phyloP scores from a whole-genome alignment of 2,329 filamentous ascomycete genomes.

The Davidsoniella neocaledoniae region DNA sequence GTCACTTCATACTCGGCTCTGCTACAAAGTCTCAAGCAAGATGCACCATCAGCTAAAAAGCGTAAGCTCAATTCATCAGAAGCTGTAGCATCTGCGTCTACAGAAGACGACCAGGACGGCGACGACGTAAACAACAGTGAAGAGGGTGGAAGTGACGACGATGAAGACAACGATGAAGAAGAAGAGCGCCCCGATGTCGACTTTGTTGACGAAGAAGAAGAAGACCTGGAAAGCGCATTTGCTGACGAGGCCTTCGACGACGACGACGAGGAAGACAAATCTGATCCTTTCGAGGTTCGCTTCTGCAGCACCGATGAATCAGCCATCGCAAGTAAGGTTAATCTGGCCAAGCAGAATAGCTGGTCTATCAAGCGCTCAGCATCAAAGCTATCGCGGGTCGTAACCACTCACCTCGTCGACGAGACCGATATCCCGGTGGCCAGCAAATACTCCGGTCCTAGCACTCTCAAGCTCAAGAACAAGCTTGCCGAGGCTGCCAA shows the following conservation, averaged over 20 bases:
- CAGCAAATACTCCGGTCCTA: conserved; percentile 22
- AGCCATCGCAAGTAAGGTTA: conserved; percentile 36
- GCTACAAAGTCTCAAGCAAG: conserved; percentile 34
- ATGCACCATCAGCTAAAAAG: conserved; percentile 33
- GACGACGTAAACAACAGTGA: neutral
- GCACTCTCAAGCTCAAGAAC: conserved; percentile 49
- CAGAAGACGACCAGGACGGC: conserved; percentile 15
- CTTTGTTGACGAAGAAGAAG: conserved; percentile 20
- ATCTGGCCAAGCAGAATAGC: conserved; percentile 30
- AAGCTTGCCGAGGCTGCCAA: conserved; percentile 41
- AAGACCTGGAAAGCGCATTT: conserved; percentile 27
- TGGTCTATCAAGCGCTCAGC: conserved; percentile 34
- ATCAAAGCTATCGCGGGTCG: conserved; percentile 30
- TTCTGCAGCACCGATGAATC: conserved; percentile 53
- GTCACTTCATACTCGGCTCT: conserved; percentile 36
- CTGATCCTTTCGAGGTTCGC: conserved; percentile 67
- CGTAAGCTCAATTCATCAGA: conserved; percentile 34
- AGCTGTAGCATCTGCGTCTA: conserved; percentile 14
- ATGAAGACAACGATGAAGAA: conserved; percentile 13
- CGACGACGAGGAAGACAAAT: conserved; percentile 34
- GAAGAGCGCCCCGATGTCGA: conserved; percentile 23
- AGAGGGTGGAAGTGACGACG: conserved; percentile 9
- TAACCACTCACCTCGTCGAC: conserved; percentile 30
- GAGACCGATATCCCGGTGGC: conserved; percentile 1
- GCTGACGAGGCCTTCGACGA: conserved; percentile 21